phyloP scores from a whole-genome alignment of 2,329 filamentous ascomycete genomes.

The Podosphaera fusca region DNA sequence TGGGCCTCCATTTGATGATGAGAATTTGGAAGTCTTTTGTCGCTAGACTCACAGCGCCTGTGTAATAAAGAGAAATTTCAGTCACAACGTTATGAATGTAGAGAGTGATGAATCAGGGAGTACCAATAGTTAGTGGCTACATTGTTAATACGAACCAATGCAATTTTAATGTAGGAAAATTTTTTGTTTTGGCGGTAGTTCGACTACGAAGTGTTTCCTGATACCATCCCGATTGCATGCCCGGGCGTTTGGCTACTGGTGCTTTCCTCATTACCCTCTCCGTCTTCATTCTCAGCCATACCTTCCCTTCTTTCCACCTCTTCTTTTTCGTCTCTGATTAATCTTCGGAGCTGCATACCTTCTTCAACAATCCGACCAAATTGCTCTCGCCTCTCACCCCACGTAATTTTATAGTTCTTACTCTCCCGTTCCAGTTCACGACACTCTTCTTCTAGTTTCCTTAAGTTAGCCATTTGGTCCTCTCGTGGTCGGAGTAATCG shows the following conservation, averaged over 20 bases:
- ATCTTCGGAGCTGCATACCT: constrained; percentile 59
- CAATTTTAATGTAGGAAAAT: too few species aligned
- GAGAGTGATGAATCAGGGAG: too few species aligned
- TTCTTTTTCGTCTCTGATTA: constrained; percentile 89
- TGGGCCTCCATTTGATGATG: too few species aligned
- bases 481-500: constrained; percentile 59
- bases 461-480: constrained; percentile 55
- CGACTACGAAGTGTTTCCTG: too few species aligned
- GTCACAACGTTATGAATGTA: too few species aligned
- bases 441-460: constrained; percentile 73
- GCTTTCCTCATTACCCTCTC: constrained; percentile 32
- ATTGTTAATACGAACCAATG: too few species aligned
- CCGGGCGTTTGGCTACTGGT: constrained; percentile 27
- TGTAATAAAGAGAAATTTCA: too few species aligned
- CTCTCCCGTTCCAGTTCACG: constrained; percentile 68
- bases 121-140: too few species aligned
- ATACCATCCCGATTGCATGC: constrained; percentile 21
- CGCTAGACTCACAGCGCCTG: too few species aligned
- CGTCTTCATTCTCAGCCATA: constrained; percentile 38
- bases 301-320: constrained; percentile 75
- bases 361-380: constrained; percentile 79
- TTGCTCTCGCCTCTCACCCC: constrained; percentile 65
- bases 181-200: too few species aligned
- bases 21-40: too few species aligned
- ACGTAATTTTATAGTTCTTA: constrained; percentile 56